Conservation (phyloP, 2,329 filamentous ascomycete genomes). For the Ophiocordyceps camponoti-floridani region DNA sequence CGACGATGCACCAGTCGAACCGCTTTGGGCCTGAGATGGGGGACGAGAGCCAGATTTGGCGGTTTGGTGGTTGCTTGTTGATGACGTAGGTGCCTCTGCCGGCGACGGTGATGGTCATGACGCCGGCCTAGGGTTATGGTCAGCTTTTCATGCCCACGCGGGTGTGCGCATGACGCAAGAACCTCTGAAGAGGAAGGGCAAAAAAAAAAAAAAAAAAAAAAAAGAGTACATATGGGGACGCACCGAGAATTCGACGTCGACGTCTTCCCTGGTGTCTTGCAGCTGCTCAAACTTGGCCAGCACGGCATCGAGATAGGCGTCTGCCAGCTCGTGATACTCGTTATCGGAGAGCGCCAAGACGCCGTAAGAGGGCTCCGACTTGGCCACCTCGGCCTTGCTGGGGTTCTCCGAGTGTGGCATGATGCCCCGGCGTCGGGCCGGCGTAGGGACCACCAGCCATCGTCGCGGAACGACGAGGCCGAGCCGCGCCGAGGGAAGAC, state of each 20-base stretch:
- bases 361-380: slow-evolving; percentile 20
- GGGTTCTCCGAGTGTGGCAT: slow-evolving; percentile 42
- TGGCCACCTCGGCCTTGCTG: slow-evolving; percentile 20
- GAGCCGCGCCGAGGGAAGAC: neutral
- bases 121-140: slow-evolving; percentile 46
- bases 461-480: slow-evolving; percentile 5
- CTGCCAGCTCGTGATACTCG: slow-evolving; percentile 62
- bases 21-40: slow-evolving; percentile 84
- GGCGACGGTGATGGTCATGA: slow-evolving; percentile 58
- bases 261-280: slow-evolving; percentile 53
- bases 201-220: no score
- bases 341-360: slow-evolving; percentile 48
- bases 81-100: slow-evolving; percentile 70
- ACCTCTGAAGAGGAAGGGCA: neutral
- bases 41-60: slow-evolving; percentile 91
- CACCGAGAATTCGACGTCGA: slow-evolving; percentile 85
- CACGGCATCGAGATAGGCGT: slow-evolving; percentile 49
- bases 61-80: slow-evolving; percentile 97
- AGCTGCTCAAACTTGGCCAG: slow-evolving; percentile 48
- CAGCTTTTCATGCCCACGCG: neutral
- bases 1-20: slow-evolving; percentile 69
- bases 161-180: neutral
- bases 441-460: slow-evolving; percentile 12
- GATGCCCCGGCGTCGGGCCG: slow-evolving; percentile 26
- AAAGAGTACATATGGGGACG: slow-evolving; percentile 14